Evolutionary conservation across 495 filamentous ascomycete genomes (phyloP).

Genomic region (Rhizodiscina lignyota): DNA sequence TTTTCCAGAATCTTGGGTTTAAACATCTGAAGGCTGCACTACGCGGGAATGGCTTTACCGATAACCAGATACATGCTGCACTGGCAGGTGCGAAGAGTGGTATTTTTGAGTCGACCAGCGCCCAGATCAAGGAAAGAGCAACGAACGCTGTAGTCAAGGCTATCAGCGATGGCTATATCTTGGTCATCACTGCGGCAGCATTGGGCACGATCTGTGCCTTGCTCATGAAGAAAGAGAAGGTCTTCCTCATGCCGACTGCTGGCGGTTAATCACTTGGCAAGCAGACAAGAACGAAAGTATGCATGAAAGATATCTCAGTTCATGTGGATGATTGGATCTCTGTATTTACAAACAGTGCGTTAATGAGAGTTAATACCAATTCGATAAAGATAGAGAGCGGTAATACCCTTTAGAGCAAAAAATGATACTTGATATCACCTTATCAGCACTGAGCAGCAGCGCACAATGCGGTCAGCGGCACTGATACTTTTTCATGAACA

Average conservation of each 20-base stretch:
- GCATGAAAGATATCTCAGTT: too few species aligned
- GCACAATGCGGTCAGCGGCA: too few species aligned
- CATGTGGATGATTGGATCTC: too few species aligned
- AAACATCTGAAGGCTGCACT: conserved; percentile 5
- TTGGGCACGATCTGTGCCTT: conserved; percentile 3
- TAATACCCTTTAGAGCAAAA: too few species aligned
- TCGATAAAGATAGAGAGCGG: too few species aligned
- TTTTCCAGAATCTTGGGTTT: conserved; percentile 13
- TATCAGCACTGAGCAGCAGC: too few species aligned
- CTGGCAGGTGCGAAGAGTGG: conserved; percentile 10
- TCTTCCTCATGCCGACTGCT: conserved; percentile 6
- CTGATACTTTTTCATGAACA: too few species aligned
- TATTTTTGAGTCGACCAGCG: conserved; percentile 5
- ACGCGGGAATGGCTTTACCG: conserved; percentile 3
- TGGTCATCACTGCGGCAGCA: conserved; percentile 10
- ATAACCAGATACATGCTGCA: conserved; percentile 6
- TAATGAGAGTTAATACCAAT: too few species aligned
- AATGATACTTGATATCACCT: too few species aligned
- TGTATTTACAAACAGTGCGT: too few species aligned
- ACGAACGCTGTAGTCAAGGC: conserved; percentile 12
- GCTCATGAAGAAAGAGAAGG: conserved; percentile 13
- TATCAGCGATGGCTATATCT: conserved; percentile 13
- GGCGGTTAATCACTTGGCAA: background rate
- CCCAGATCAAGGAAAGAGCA: conserved; percentile 4
- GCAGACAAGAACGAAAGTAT: too few species aligned